Evolutionary conservation across 2,329 filamentous ascomycete species (phyloP), one percentile per base, ranked within the genome.

Genomic region (Alternaria sp.): DNA sequence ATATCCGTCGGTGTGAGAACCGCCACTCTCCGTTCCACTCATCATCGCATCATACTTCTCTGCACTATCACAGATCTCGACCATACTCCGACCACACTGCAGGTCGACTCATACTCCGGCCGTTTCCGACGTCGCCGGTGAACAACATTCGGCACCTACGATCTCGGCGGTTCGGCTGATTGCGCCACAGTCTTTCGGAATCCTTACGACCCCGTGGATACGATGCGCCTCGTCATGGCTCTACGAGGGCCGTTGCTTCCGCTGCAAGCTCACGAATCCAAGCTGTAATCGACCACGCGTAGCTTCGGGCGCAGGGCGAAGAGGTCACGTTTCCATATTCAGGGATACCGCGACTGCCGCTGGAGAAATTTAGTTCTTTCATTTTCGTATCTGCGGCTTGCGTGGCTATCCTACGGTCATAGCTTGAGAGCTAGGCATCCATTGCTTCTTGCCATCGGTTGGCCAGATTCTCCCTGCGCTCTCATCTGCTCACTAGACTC

Each of bases 1-100:
- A 50, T 46, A 46, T 54, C 57, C 60, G 69, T 74, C 73, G 74
- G 74, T 77, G 74, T 75, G 72, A 70, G 66, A 70, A 60, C 51
- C 59, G 63, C 69, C 64, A 71, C 67, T 44, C 40, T 49, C 57
- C 57, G 56, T 11, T 54, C 25, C 54, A 50, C 59, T 44, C 41
- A 48, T 48, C 45, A 49, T 54, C 54, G 45, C 34, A 53, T 60
- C 38, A 51, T 30, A 45, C 28, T 38, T 43, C 9, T 54, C 50
- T 32, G 54, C 3, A 30, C 60, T 59, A 60, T 54, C 54, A 60
- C 62, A 18, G 40, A 56, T 57, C 16, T 44, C 46, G 57, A 52
- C 50, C 34, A 18, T 20, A 11, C 38, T 49, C 60, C 62, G 55
- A 44, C 53, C 46, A 54, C 52, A 53, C 52, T 58, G 40, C 57